Evolutionary conservation across 106 monocot genomes (phyloP).

Genomic region (Amphibolis antarctica): DNA sequence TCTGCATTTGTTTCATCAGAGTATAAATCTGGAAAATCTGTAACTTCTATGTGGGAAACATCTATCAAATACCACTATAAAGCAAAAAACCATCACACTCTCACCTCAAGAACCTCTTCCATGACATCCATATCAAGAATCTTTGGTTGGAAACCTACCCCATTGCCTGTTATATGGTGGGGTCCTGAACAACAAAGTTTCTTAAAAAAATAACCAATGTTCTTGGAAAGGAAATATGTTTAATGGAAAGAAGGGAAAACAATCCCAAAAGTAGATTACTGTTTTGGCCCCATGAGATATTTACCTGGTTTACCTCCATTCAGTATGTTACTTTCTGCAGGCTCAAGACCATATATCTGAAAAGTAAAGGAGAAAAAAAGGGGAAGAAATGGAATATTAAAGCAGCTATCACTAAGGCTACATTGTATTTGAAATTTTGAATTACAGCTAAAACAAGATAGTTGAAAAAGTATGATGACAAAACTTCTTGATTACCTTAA

Average conservation of each 20-base stretch:
- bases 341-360: conserved; percentile 93
- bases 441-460: background rate
- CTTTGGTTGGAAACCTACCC: conserved; percentile 86
- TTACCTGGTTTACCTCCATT: conserved; percentile 96
- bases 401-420: background rate
- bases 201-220: background rate
- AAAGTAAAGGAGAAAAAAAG: background rate
- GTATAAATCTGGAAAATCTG: too few relatives aligned
- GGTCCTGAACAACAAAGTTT: conserved; percentile 38
- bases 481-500: conserved; percentile 60
- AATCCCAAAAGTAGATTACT: background rate
- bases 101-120: conserved; percentile 89
- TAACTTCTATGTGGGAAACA: too few relatives aligned
- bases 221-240: background rate
- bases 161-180: conserved; percentile 87
- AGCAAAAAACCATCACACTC: background rate
- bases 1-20: too few relatives aligned
- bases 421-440: background rate
- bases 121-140: conserved; percentile 96
- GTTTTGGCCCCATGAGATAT: background rate
- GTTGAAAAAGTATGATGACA: too few relatives aligned
- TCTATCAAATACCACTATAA: background rate
- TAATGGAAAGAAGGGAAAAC: background rate
- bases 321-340: conserved; percentile 84
- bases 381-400: background rate